These are phyloP conservation scores for Jatropha curcas DNA, from an alignment of 345 rosid genomes.

Conservation along the genomic window DNA sequence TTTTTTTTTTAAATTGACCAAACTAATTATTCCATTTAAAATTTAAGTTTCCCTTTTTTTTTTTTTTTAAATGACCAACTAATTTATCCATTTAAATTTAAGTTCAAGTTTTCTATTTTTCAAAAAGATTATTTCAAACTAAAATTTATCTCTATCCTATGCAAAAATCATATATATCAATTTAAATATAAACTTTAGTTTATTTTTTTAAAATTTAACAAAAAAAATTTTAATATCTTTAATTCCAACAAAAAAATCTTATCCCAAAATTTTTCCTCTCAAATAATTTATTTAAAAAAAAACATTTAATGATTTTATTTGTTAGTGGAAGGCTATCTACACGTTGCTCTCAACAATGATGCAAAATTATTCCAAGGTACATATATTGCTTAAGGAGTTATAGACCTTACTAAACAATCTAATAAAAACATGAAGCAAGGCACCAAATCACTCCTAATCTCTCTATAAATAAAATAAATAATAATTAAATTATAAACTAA, in stretches of 20 bases:
- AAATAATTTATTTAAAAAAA: background rate
- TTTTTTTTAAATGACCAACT: too few species aligned
- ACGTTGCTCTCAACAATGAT: constrained; percentile 18
- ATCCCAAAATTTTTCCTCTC: background rate
- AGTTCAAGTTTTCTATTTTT: too few species aligned
- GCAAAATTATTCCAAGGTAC: background rate
- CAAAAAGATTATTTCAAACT: background rate
- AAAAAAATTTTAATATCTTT: too few species aligned
- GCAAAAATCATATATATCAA: background rate
- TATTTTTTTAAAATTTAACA: too few species aligned
- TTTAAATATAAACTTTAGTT: background rate
- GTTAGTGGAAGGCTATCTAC: background rate
- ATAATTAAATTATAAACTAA: too few species aligned
- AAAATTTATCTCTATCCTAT: background rate
- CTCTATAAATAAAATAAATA: too few species aligned
- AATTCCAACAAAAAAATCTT: too few species aligned
- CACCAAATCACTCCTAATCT: constrained; percentile 10
- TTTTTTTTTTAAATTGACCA: too few species aligned
- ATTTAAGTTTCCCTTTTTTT: too few species aligned
- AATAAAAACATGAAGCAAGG: constrained; percentile 11
- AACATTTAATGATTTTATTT: background rate
- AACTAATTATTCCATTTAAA: too few species aligned
- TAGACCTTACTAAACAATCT: constrained; percentile 19
- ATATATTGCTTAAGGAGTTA: constrained; percentile 17
- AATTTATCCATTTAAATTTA: too few species aligned